These are phyloP conservation scores for Curvularia spicifera DNA, from an alignment of 2,329 filamentous ascomycete species.

Conservation along the genomic window DNA sequence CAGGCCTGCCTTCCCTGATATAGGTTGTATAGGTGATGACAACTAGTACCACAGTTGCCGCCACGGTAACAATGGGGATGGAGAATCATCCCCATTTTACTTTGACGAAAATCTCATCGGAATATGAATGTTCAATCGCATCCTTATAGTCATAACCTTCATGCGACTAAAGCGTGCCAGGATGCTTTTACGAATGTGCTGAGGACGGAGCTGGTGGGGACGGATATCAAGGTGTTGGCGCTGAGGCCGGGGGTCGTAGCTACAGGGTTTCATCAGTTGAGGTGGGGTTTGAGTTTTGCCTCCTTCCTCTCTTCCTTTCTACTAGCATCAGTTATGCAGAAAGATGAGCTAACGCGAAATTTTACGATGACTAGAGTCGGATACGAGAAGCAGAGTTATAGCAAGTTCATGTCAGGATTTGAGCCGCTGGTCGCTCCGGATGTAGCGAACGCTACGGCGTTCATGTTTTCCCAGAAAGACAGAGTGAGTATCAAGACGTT, in stretches of 20 bases:
- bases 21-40: too few relatives aligned
- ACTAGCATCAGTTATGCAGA: background rate
- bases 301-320: background rate
- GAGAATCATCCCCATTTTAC: too few relatives aligned
- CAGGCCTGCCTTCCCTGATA: too few relatives aligned
- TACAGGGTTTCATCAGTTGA: constrained; percentile 57
- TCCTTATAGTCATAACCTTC: constrained; percentile 16
- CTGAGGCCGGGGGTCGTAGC: constrained; percentile 57
- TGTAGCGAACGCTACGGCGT: constrained; percentile 53
- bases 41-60: too few relatives aligned
- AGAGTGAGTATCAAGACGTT: constrained; percentile 55
- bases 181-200: constrained; percentile 60
- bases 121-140: too few relatives aligned
- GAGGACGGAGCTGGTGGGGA: constrained; percentile 55
- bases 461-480: constrained; percentile 52
- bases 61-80: too few relatives aligned
- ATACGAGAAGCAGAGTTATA: constrained; percentile 52
- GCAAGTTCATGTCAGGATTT: constrained; percentile 56
- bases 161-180: constrained; percentile 56
- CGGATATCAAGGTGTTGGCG: constrained; percentile 57
- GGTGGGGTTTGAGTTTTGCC: constrained; percentile 22
- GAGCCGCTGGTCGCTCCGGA: constrained; percentile 54
- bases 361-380: constrained; percentile 41
- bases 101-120: too few relatives aligned
- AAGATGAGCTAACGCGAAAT: background rate